phyloP scores from a whole-genome alignment of 257 asterid genomes.

The Voacanga thouarsii region DNA sequence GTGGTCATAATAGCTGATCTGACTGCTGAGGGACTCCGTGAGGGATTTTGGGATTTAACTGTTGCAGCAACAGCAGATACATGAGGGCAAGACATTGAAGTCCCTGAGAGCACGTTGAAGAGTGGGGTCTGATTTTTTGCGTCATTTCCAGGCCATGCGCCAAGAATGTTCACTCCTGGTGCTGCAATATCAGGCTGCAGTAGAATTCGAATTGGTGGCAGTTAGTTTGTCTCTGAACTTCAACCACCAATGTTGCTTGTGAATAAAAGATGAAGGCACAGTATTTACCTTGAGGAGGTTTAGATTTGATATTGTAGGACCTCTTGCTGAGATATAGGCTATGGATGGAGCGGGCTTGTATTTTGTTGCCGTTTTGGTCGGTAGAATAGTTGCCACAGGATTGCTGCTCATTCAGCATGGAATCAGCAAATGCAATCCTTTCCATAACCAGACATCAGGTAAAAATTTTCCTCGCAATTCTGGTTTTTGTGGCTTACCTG shows the following conservation, averaged over 20 bases:
- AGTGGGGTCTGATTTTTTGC: conserved; percentile 27
- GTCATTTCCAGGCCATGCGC: conserved; percentile 65
- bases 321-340: conserved; percentile 64
- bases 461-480: background rate
- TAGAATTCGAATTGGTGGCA: background rate
- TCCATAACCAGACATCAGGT: background rate
- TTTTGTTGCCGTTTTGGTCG: conserved; percentile 37
- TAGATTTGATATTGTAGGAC: conserved; percentile 40
- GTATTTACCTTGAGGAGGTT: conserved; percentile 61
- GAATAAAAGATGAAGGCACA: background rate
- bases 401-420: conserved; percentile 23
- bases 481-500: conserved; percentile 33
- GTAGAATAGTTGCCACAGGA: conserved; percentile 60
- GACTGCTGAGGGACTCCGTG: conserved; percentile 64
- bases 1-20: conserved; percentile 82
- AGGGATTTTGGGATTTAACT: conserved; percentile 59
- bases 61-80: conserved; percentile 68
- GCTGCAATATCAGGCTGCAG: conserved; percentile 82
- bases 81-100: conserved; percentile 91
- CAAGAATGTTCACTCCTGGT: conserved; percentile 80
- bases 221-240: background rate
- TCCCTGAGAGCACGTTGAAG: conserved; percentile 67
- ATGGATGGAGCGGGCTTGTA: conserved; percentile 73
- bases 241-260: background rate
- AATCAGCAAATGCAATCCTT: background rate